Conservation (phyloP, 805 yeast genomes). For the Hanseniaspora taiwanica region DNA sequence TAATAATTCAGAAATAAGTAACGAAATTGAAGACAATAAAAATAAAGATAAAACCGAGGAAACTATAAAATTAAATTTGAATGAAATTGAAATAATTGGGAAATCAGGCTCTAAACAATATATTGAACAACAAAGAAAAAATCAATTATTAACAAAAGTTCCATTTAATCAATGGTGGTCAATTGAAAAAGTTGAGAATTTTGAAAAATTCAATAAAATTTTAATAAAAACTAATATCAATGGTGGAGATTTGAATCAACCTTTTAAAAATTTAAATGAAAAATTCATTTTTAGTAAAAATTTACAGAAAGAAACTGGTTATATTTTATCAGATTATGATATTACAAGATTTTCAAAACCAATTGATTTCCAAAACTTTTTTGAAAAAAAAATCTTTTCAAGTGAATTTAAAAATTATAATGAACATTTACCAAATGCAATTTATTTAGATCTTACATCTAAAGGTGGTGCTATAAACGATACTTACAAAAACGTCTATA, state of each 20-base stretch:
- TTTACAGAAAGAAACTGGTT: constrained; percentile 27
- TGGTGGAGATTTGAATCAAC: constrained; percentile 11
- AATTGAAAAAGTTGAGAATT: neutral
- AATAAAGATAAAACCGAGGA: neutral
- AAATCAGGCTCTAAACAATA: neutral
- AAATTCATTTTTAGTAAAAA: constrained; percentile 25
- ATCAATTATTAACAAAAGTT: neutral
- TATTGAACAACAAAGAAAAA: neutral
- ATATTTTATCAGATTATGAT: constrained; percentile 25
- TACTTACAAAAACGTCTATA: constrained; percentile 13
- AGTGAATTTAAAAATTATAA: constrained; percentile 28
- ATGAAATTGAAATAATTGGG: neutral
- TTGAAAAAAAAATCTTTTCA: constrained; percentile 16
- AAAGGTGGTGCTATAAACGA: constrained; percentile 19
- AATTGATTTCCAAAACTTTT: constrained; percentile 17
- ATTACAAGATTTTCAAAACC: constrained; percentile 23
- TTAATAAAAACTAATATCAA: constrained; percentile 4
- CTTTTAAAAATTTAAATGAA: constrained; percentile 18
- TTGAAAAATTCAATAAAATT: constrained; percentile 1
- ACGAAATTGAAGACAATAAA: neutral
- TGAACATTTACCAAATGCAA: constrained; percentile 66
- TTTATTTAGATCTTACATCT: constrained; percentile 43
- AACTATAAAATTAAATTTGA: neutral
- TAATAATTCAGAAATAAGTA: neutral
- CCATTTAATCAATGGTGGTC: neutral